Conservation (phyloP, 106 monocot genomes). For the Platanthera guangdongensis region DNA sequence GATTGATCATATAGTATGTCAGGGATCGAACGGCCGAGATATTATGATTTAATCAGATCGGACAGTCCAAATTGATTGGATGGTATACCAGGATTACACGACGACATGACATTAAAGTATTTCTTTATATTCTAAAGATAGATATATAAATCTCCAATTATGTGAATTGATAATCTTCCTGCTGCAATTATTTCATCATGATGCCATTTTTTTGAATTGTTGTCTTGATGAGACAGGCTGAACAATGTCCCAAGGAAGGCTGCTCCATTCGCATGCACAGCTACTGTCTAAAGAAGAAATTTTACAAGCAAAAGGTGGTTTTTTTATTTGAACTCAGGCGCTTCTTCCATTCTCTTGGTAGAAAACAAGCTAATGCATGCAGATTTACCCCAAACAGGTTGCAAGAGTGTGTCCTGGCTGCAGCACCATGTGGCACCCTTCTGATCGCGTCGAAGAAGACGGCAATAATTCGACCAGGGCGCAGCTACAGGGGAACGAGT, state of each 20-base stretch:
- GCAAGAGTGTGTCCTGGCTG: constrained; percentile 68
- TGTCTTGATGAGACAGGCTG: constrained; percentile 38
- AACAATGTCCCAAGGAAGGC: constrained; percentile 51
- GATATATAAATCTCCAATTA: too few species aligned
- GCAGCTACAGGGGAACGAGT: constrained; percentile 11
- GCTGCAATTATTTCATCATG: background rate
- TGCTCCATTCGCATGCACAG: constrained; percentile 65
- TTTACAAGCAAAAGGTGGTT: constrained; percentile 14
- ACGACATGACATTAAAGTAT: too few species aligned
- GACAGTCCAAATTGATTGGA: too few species aligned
- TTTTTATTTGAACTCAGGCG: background rate
- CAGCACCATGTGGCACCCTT: constrained; percentile 38
- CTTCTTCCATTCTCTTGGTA: background rate
- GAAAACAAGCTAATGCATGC: background rate
- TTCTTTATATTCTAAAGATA: too few species aligned
- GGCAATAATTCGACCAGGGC: constrained; percentile 15
- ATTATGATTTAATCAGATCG: too few species aligned
- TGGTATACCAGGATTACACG: too few species aligned
- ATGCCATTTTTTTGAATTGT: background rate
- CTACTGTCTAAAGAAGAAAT: constrained; percentile 82
- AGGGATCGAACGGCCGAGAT: too few species aligned
- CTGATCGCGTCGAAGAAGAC: constrained; percentile 21
- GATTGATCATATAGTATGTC: too few species aligned
- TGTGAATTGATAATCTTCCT: background rate
- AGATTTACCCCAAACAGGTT: constrained; percentile 18